Base-by-base conservation (phyloP, 1,284 basidiomycete species). In the Papiliotrema nemorosa region DNA sequence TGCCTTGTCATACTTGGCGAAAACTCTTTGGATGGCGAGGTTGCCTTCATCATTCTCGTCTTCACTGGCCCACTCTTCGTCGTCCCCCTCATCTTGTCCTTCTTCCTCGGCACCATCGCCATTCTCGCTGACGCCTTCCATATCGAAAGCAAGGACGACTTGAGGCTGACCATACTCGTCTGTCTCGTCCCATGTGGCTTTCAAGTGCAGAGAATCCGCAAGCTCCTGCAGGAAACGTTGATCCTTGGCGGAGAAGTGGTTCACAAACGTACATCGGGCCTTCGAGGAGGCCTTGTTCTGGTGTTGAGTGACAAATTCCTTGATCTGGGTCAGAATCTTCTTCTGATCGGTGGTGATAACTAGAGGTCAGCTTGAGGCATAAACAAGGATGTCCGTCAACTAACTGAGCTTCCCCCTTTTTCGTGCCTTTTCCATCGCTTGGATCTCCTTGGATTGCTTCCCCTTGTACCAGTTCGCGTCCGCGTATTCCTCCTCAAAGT, bases 391-490 rank as follows among this genome's bases (percentile, higher is more conserved):
- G 27, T 37, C 3, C 9, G 38, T 29, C 3, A 2, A 64, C 66
- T 49, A 40, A 73, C 72, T 53, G 16, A 75, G 59, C 58, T 71
- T 73, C 35, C 69, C 70, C 40, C 64, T 63, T 55, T 73, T 74
- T 47, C 69, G 64, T 5, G 71, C 72, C 53, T 72, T 73, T 53
- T 77, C 74, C 50, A 75, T 68, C 16, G 73, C 71, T 54, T 83
- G 81, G 37, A 82, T 77, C 62, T 86, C 81, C 67, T 86, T 88
- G 31, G 77, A 75, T 66, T 90, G 90, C 74, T 91, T 92, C 13
- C 90, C 89, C 74, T 89, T 90, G 70, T 86, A 87, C 87, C 90
- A 93, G 62, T 85, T 89, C 57, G 84, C 63, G 70, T 97, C 93
- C 7, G 86, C 83, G 60, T 87, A 88, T 67, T 96, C 90, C 73